These are phyloP conservation scores for Cucurbitaria berberidis DNA, from an alignment of 2,329 filamentous ascomycete genomes.

Conservation along the genomic window DNA sequence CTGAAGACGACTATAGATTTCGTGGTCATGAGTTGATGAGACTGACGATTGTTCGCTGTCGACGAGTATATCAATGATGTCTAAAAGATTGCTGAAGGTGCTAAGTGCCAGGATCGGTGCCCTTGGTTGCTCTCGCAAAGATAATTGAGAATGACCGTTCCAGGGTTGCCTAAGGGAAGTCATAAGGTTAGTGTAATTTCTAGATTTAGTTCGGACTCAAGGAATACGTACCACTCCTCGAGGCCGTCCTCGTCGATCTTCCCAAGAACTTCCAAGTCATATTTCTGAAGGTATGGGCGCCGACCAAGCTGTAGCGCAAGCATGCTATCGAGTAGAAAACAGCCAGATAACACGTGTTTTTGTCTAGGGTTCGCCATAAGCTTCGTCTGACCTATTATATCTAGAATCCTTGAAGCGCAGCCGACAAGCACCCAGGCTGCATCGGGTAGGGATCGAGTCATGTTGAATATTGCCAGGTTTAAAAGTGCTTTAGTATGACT, in stretches of 20 bases:
- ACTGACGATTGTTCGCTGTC: constrained; percentile 13
- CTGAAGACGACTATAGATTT: constrained; percentile 43
- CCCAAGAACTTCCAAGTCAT: constrained; percentile 57
- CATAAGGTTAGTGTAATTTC: background rate
- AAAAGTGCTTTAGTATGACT: constrained; percentile 53
- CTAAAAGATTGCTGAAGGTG: constrained; percentile 59
- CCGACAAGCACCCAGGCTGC: constrained; percentile 70
- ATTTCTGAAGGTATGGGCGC: constrained; percentile 57
- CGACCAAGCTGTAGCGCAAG: constrained; percentile 60
- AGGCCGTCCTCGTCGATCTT: constrained; percentile 68
- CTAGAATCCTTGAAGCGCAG: constrained; percentile 63
- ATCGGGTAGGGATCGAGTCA: constrained; percentile 63
- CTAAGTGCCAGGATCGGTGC: constrained; percentile 55
- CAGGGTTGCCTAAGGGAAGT: constrained; percentile 63
- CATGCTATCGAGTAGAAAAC: constrained; percentile 67
- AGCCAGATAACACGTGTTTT: constrained; percentile 60
- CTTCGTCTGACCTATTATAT: constrained; percentile 49
- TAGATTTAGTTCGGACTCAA: background rate
- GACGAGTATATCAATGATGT: constrained; percentile 34
- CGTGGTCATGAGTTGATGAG: constrained; percentile 35
- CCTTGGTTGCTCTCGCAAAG: constrained; percentile 22
- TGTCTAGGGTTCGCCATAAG: constrained; percentile 39
- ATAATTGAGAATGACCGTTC: constrained; percentile 58
- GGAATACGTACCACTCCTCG: constrained; percentile 63
- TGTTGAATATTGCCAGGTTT: constrained; percentile 65